Percentiles rank a stretch among this genome's conserved stretches.
phyloP scores from a whole-genome alignment of 768 basidiomycete species.

The Russula emetica region DNA sequence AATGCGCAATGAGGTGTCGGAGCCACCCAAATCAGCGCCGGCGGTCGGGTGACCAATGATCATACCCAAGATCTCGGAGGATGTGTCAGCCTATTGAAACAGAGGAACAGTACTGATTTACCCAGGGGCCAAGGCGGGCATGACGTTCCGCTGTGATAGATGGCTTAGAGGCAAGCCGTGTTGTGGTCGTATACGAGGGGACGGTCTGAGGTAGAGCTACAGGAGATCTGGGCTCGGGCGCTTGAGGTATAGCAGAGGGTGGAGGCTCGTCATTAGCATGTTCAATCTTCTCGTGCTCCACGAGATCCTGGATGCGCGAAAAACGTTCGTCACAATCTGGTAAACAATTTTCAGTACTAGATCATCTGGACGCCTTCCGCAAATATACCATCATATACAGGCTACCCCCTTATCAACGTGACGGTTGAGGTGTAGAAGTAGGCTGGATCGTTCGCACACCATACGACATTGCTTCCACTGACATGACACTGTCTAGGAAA shows the following conservation, averaged over 20 bases:
- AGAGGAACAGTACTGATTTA: not conserved
- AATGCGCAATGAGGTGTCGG: not conserved
- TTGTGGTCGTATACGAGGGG: slow-evolving; percentile 17
- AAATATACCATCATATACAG: slow-evolving; percentile 20
- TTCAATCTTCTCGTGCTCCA: slow-evolving; percentile 17
- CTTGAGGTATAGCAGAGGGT: slow-evolving; percentile 14
- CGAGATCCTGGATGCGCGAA: slow-evolving; percentile 18
- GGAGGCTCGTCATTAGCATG: slow-evolving; percentile 18
- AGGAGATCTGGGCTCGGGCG: slow-evolving; percentile 9
- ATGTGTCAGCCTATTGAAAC: slow-evolving; percentile 7
- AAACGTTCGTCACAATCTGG: slow-evolving; percentile 24
- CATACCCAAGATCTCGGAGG: slow-evolving; percentile 13
- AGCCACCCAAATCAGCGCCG: not conserved
- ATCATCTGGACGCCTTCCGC: not conserved
- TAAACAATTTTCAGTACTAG: not conserved
- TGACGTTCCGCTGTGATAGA: slow-evolving; percentile 22
- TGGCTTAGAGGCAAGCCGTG: slow-evolving; percentile 11
- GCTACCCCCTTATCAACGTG: slow-evolving; percentile 18
- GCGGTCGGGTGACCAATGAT: slow-evolving; percentile 8
- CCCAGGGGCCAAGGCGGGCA: slow-evolving; percentile 24
- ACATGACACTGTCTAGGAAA: slow-evolving; percentile 25
- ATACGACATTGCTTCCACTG: slow-evolving; percentile 26
- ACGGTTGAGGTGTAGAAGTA: slow-evolving; percentile 19
- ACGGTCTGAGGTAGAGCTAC: slow-evolving; percentile 9
- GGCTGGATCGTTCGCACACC: slow-evolving; percentile 22